Evolutionary conservation across 73 alveolate species (phyloP).

Genomic region (Diophrys sp.): DNA sequence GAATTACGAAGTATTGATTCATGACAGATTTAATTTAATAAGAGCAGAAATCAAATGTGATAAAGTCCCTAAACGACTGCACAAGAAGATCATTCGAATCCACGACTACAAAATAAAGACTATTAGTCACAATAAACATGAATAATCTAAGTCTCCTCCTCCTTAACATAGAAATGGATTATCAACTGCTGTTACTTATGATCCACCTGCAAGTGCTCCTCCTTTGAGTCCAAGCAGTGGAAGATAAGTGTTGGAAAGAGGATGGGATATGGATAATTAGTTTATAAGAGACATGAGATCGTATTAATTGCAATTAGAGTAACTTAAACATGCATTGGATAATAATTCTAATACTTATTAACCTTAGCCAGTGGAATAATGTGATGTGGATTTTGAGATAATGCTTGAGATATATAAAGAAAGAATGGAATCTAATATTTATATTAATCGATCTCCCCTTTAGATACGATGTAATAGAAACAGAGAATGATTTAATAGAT

Average conservation of each 20-base stretch:
- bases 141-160: no score
- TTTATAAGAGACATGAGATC: not conserved
- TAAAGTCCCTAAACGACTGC: not conserved
- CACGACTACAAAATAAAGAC: not conserved
- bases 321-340: not conserved
- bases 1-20: not conserved
- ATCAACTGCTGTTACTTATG: no score
- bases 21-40: not conserved
- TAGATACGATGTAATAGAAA: not conserved
- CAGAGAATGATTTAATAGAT: not conserved
- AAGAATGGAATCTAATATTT: no score
- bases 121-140: not conserved
- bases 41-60: not conserved
- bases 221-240: no score
- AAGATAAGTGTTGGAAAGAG: not conserved
- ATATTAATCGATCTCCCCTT: no score
- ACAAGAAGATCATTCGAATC: not conserved
- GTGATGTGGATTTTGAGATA: not conserved
- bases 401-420: not conserved
- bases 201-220: no score
- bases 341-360: not conserved
- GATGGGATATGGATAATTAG: not conserved
- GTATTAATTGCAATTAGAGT: not conserved
- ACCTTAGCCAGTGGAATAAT: not conserved
- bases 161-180: no score